phyloP scores from a whole-genome alignment of 1,284 basidiomycete genomes.

The Irpex lacteus region DNA sequence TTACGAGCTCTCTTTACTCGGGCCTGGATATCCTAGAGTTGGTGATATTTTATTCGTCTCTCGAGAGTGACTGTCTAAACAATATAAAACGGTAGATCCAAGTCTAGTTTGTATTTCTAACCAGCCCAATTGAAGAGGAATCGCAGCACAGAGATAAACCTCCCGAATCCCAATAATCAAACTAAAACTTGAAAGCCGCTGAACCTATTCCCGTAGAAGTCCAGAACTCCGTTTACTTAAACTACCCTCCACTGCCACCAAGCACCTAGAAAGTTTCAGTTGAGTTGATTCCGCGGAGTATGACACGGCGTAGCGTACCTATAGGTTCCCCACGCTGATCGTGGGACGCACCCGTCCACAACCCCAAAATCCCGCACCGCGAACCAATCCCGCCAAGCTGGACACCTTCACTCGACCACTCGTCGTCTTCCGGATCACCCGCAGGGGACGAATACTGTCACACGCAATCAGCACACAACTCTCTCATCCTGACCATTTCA shows the following conservation, averaged over 20 bases:
- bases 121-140: not conserved
- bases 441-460: slow-evolving; percentile 20
- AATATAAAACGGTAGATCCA: too few relatives aligned
- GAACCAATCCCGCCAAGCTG: slow-evolving; percentile 55
- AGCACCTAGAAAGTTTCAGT: not conserved
- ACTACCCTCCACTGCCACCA: slow-evolving; percentile 17
- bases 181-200: too few relatives aligned
- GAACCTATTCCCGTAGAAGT: too few relatives aligned
- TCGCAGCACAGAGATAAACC: not conserved
- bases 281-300: not conserved
- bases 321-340: slow-evolving; percentile 41
- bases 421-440: slow-evolving; percentile 23
- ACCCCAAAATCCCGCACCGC: slow-evolving; percentile 48
- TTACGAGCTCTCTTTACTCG: too few relatives aligned
- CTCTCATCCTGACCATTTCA: too few relatives aligned
- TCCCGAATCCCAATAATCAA: too few relatives aligned
- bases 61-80: too few relatives aligned
- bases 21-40: too few relatives aligned
- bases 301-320: slow-evolving; percentile 31
- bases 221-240: not conserved
- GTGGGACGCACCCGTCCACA: slow-evolving; percentile 60
- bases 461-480: slow-evolving; percentile 8
- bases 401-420: slow-evolving; percentile 57
- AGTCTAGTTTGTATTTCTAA: not conserved
- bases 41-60: too few relatives aligned